A percentile compares a stretch with the other conserved stretches of the same genome.
These are phyloP conservation scores for Cryptosporidium meleagridis DNA, from an alignment of 169 alveolate genomes.

Conservation along the genomic window DNA sequence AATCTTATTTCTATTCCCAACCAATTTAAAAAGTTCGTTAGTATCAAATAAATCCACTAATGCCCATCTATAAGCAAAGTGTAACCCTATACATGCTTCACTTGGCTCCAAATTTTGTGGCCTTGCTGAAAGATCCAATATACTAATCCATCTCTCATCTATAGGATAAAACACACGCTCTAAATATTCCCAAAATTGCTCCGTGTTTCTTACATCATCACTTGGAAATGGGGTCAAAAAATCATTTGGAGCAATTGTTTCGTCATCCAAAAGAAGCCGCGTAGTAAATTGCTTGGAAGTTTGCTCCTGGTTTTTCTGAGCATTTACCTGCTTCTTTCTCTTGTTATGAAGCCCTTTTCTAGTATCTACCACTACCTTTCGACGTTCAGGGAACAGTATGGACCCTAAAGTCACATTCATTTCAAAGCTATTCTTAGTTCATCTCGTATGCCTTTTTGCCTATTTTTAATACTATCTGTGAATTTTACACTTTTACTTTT, in stretches of 20 bases:
- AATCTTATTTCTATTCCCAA: conserved; percentile 29
- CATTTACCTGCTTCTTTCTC: conserved; percentile 61
- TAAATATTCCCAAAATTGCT: conserved; percentile 68
- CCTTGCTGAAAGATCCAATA: conserved; percentile 64
- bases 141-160: conserved; percentile 56
- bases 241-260: conserved; percentile 69
- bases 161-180: conserved; percentile 74
- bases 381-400: conserved; percentile 75
- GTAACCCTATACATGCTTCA: conserved; percentile 60
- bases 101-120: conserved; percentile 25
- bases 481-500: neutral
- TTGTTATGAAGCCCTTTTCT: conserved; percentile 60
- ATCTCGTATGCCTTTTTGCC: conserved; percentile 13
- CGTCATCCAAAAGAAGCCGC: conserved; percentile 76
- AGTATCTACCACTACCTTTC: conserved; percentile 26
- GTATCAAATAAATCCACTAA: conserved; percentile 60
- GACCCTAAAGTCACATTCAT: conserved; percentile 76
- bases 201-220: conserved; percentile 68
- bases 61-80: conserved; percentile 73
- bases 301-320: conserved; percentile 67
- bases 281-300: conserved; percentile 72
- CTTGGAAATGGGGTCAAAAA: conserved; percentile 68
- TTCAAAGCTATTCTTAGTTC: conserved; percentile 3
- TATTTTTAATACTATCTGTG: neutral
- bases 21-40: conserved; percentile 35